A percentile compares a stretch with the other conserved stretches of the same genome.
Evolutionary conservation across 352 stramenopile species (phyloP).

Genomic region (Pythium coloratum): DNA sequence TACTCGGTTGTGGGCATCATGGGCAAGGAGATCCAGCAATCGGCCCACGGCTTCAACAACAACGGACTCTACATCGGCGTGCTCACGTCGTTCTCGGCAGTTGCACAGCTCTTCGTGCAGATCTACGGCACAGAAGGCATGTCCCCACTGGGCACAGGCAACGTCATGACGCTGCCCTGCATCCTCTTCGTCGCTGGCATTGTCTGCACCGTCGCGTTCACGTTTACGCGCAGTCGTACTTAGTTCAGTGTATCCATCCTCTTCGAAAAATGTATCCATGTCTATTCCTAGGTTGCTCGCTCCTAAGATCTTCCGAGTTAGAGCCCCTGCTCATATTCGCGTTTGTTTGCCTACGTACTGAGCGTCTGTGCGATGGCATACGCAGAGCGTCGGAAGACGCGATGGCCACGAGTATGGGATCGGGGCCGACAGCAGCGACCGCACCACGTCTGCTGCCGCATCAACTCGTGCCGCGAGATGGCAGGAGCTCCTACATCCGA

Average conservation of each 20-base stretch:
- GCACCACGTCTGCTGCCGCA: constrained; percentile 25
- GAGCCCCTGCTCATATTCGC: background rate
- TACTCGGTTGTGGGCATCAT: constrained; percentile 82
- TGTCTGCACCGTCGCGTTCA: constrained; percentile 45
- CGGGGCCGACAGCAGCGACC: background rate
- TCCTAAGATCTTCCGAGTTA: constrained; percentile 24
- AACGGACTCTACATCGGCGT: constrained; percentile 79
- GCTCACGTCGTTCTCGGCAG: constrained; percentile 62
- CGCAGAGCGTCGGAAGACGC: background rate
- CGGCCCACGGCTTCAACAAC: constrained; percentile 73
- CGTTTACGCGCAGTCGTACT: constrained; percentile 25
- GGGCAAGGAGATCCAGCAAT: constrained; percentile 74
- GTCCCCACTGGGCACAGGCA: constrained; percentile 54
- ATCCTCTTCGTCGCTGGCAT: constrained; percentile 58
- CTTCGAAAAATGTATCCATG: constrained; percentile 6
- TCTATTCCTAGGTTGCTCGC: background rate
- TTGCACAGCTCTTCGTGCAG: constrained; percentile 70
- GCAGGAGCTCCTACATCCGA: constrained; percentile 53
- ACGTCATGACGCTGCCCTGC: constrained; percentile 59
- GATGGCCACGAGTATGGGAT: constrained; percentile 2
- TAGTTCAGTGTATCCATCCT: constrained; percentile 5
- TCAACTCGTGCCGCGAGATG: constrained; percentile 31
- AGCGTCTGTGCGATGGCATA: background rate
- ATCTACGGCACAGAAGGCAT: constrained; percentile 72
- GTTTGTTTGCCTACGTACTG: background rate